Percentiles rank a stretch among this genome's conserved stretches.
These are phyloP conservation scores for Cucumis cinereus DNA, from an alignment of 306 rosid genomes.

Conservation along the genomic window DNA sequence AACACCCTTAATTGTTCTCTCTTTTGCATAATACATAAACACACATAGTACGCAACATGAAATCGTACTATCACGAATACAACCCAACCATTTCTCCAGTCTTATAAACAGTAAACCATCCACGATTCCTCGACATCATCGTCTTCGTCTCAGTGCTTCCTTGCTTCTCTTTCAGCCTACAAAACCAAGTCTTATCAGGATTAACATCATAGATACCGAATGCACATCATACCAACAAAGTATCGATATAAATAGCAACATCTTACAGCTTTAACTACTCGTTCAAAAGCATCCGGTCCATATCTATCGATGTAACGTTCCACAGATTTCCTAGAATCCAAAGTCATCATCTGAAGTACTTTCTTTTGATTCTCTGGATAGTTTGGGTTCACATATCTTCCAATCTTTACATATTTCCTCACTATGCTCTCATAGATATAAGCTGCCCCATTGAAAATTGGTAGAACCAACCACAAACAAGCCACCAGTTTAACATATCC, in stretches of 20 bases:
- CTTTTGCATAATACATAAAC: neutral
- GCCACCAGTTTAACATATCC: slow-evolving; percentile 59
- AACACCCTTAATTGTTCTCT: neutral
- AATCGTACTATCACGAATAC: neutral
- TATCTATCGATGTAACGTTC: slow-evolving; percentile 50
- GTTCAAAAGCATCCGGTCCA: slow-evolving; percentile 67
- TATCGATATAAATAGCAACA: neutral
- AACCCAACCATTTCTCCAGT: neutral
- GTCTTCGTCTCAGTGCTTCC: slow-evolving; percentile 30
- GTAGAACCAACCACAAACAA: slow-evolving; percentile 80
- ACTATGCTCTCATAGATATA: slow-evolving; percentile 60
- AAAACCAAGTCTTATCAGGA: neutral
- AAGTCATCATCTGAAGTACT: slow-evolving; percentile 68
- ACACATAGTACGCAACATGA: neutral
- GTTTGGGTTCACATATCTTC: slow-evolving; percentile 18
- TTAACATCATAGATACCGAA: neutral
- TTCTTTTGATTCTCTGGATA: slow-evolving; percentile 46
- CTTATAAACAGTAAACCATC: neutral
- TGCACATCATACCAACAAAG: neutral
- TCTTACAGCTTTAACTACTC: slow-evolving; percentile 55
- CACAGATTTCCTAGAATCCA: slow-evolving; percentile 66
- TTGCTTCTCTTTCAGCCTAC: slow-evolving; percentile 87
- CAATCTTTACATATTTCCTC: slow-evolving; percentile 56
- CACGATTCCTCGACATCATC: neutral
- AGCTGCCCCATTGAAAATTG: slow-evolving; percentile 85